phyloP scores from a whole-genome alignment of 768 basidiomycete genomes.

The Tremella fuciformis region DNA sequence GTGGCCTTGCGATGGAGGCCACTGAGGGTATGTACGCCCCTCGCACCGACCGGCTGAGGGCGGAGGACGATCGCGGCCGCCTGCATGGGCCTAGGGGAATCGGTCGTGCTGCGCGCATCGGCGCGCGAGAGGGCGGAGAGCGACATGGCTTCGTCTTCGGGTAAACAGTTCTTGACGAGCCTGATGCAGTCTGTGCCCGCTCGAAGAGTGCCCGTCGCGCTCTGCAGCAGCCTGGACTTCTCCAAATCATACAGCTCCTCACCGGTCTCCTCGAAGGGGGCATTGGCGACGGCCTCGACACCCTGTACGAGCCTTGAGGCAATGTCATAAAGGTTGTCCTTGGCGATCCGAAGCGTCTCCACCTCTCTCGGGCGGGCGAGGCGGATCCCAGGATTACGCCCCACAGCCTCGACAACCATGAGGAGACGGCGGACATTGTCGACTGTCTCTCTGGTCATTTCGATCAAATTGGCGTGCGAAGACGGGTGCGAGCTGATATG shows the following conservation, averaged over 20 bases:
- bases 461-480: conserved; percentile 88
- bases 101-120: conserved; percentile 48
- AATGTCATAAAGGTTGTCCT: conserved; percentile 77
- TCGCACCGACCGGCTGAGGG: conserved; percentile 30
- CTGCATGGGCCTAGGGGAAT: conserved; percentile 22
- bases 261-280: conserved; percentile 55
- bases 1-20: conserved; percentile 51
- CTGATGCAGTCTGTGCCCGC: conserved; percentile 84
- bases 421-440: conserved; percentile 89
- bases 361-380: conserved; percentile 57
- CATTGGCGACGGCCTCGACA: conserved; percentile 69
- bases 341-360: conserved; percentile 65
- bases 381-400: conserved; percentile 69
- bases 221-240: conserved; percentile 69
- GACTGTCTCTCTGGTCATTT: conserved; percentile 89
- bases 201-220: conserved; percentile 83
- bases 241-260: conserved; percentile 70
- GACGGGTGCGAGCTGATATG: conserved; percentile 85
- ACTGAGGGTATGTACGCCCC: conserved; percentile 50
- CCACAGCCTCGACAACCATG: conserved; percentile 78
- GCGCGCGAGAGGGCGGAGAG: conserved; percentile 6
- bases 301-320: conserved; percentile 84
- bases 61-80: conserved; percentile 20
- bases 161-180: conserved; percentile 75
- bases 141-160: conserved; percentile 56